Conservation (phyloP, 805 yeast species). For the Yamadazyma phyllophila region DNA sequence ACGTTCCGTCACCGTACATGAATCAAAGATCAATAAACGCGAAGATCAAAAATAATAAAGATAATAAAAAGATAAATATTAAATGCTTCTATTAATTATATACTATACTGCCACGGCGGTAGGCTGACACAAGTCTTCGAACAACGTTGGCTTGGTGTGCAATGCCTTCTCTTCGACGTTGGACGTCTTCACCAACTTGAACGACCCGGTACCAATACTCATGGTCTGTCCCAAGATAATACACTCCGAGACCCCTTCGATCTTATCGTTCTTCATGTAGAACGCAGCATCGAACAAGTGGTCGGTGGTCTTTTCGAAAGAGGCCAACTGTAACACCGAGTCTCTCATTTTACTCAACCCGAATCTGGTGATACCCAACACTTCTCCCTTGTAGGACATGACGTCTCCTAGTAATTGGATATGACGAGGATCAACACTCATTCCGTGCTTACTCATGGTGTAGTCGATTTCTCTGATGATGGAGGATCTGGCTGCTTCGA, state of each 20-base stretch:
- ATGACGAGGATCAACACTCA: conserved; percentile 99
- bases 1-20: conserved; percentile 7
- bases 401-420: conserved; percentile 96
- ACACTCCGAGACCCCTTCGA: conserved; percentile 98
- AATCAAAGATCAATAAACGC: too few species aligned
- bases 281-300: conserved; percentile 98
- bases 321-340: conserved; percentile 92
- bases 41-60: too few species aligned
- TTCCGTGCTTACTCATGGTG: conserved; percentile 98
- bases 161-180: conserved; percentile 29
- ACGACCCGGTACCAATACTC: conserved; percentile 97
- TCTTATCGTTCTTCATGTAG: conserved; percentile 92
- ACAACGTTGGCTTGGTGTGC: conserved; percentile 29
- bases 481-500: conserved; percentile 94
- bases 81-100: background rate
- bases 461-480: conserved; percentile 93
- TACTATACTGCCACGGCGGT: conserved; percentile 4
- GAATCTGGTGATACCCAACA: conserved; percentile 94
- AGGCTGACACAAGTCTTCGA: conserved; percentile 7
- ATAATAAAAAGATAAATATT: too few species aligned
- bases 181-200: conserved; percentile 71
- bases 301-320: conserved; percentile 97
- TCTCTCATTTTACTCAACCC: conserved; percentile 99
- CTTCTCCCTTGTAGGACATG: conserved; percentile 98
- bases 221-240: conserved; percentile 96